Evolutionary conservation across 441 rosid species (phyloP), one percentile per base, ranked within the genome.

Genomic region (Manihot esculenta): DNA sequence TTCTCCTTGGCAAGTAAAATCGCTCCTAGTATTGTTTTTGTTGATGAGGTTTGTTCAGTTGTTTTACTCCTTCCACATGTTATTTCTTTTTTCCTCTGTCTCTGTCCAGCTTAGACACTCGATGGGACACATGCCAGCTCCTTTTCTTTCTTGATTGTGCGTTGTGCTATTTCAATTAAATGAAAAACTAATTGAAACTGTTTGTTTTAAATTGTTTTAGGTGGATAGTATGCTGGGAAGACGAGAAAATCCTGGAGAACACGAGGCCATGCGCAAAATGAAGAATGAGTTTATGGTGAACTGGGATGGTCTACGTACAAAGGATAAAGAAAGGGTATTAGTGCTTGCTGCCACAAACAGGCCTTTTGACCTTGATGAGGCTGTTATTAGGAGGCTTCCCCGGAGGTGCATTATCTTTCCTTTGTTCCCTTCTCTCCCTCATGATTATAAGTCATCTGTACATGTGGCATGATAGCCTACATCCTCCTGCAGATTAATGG

Each of bases 191-290:
- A 48, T 41, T 42, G 20, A 49, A 63, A 48, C 38, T 68, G 33
- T 50, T 65, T 64, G 65, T 66, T 61, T 60, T n/a, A n/a, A 47
- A 45, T 69, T 64, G 55, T 66, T 78, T 64, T 82, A 96, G 99
- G 99, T 96, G 72, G 98, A 96, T 80, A 96, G 99, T 79, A 93
- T 96, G 98, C 80, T 96, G 70, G 99, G 98, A 74, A 89, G 99
- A 76, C 91, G 97, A 57, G 99, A 96, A 80, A 96, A 90, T 84
- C 97, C 97, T 17, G 97, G 99, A 66, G 99, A 96, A 76, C 98
- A 96, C 42, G 99, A 96, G 79, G 98, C 99, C 18, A 96, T 93
- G 98, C 97, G 99, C 27, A 96, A 96, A 85, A 96, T 96, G 98
- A 96, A 96, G 85, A 96, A 96, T 56, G 99, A 96, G 71, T 96